Conservation (phyloP, 2,329 filamentous ascomycete species). For the Teratosphaeria pseudoeucalypti region DNA sequence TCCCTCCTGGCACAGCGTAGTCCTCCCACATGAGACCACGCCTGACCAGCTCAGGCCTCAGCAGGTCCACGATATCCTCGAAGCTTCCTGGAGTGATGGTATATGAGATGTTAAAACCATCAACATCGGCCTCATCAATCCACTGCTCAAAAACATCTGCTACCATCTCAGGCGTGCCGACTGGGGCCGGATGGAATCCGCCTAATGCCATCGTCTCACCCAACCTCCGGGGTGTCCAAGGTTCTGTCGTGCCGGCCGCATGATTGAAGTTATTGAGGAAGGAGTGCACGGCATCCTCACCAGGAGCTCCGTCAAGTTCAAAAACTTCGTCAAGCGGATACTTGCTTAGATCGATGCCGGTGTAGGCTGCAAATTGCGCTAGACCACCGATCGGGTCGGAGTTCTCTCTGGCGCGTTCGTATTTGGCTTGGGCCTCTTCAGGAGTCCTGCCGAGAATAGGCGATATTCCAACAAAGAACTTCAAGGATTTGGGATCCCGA, state of each 20-base stretch:
- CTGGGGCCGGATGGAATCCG: conserved; percentile 56
- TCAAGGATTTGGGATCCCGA: conserved; percentile 51
- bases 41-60: conserved; percentile 52
- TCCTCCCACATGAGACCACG: conserved; percentile 49
- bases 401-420: conserved; percentile 50
- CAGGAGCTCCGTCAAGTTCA: conserved; percentile 46
- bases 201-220: conserved; percentile 59
- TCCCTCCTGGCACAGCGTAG: conserved; percentile 46
- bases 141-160: conserved; percentile 54
- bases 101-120: conserved; percentile 66
- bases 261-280: conserved; percentile 29
- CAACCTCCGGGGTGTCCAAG: conserved; percentile 61
- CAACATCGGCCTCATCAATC: conserved; percentile 58
- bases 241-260: background rate
- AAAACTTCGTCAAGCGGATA: conserved; percentile 56
- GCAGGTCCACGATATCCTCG: conserved; percentile 54
- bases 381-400: conserved; percentile 57
- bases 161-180: conserved; percentile 56
- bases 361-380: conserved; percentile 65
- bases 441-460: conserved; percentile 56
- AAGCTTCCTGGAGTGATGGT: conserved; percentile 58
- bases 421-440: conserved; percentile 55
- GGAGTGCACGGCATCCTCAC: conserved; percentile 30
- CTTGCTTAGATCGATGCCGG: conserved; percentile 52
- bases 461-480: conserved; percentile 57